A percentile compares a stretch with the other conserved stretches of the same genome.
These are phyloP conservation scores for Aeminium ludgeri DNA, from an alignment of 495 filamentous ascomycete species.

Conservation along the genomic window DNA sequence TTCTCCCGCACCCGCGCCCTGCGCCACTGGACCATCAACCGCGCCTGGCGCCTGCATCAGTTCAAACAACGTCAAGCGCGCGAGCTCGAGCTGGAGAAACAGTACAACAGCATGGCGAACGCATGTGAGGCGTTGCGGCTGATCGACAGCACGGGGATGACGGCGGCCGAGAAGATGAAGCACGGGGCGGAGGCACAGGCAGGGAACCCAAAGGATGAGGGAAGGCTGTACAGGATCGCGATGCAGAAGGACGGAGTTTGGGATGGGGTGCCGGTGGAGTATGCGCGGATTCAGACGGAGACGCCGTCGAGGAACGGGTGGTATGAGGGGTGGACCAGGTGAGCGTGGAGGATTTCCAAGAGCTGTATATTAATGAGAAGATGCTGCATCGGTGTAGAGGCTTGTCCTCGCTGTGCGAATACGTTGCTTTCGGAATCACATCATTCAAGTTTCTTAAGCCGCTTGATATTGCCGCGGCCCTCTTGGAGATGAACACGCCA, in stretches of 20 bases:
- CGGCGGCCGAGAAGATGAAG: slow-evolving; percentile 16
- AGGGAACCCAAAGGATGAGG: slow-evolving; percentile 44
- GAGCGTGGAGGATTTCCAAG: not conserved
- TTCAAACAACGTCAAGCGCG: slow-evolving; percentile 41
- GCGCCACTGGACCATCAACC: slow-evolving; percentile 98
- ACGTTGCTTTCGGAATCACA: too few species aligned
- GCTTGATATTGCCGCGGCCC: too few species aligned
- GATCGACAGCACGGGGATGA: slow-evolving; percentile 23
- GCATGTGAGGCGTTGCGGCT: slow-evolving; percentile 67
- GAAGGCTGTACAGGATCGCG: slow-evolving; percentile 64
- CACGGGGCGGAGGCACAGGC: slow-evolving; percentile 39
- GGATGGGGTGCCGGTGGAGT: slow-evolving; percentile 64
- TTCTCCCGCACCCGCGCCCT: slow-evolving; percentile 76
- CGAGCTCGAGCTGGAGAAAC: slow-evolving; percentile 47
- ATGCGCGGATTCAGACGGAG: slow-evolving; percentile 68
- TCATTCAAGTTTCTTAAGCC: not conserved
- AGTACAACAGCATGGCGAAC: slow-evolving; percentile 60
- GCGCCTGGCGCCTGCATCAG: slow-evolving; percentile 68
- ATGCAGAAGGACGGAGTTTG: slow-evolving; percentile 75
- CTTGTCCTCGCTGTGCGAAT: too few species aligned
- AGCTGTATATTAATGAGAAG: not conserved
- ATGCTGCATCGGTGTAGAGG: too few species aligned
- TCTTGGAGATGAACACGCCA: too few species aligned
- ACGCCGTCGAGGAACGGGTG: slow-evolving; percentile 53
- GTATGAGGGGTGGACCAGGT: slow-evolving; percentile 55